Evolutionary conservation across 1,284 basidiomycete genomes (phyloP).

Genomic region (Sporisorium scitamineum): DNA sequence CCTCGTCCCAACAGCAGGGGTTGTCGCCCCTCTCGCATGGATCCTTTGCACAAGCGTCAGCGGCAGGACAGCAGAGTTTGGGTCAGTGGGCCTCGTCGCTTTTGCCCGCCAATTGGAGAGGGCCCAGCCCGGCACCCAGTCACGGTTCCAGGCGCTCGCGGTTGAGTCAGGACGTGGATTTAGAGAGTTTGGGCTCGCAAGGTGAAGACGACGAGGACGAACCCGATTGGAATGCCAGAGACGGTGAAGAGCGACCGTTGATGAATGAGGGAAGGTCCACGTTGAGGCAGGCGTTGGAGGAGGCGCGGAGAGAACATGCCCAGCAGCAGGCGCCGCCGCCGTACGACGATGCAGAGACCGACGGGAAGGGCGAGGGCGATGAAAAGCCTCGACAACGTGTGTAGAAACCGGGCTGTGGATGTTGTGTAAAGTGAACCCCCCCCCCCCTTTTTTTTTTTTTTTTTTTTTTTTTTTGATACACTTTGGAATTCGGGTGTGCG

Average conservation of each 20-base stretch:
- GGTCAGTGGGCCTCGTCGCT: slow-evolving; percentile 33
- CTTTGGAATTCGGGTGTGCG: no score
- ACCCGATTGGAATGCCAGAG: neutral
- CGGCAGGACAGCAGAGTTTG: slow-evolving; percentile 9
- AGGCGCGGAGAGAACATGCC: neutral
- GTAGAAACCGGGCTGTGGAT: no score
- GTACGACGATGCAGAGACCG: no score
- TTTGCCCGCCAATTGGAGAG: slow-evolving; percentile 31
- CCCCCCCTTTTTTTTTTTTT: no score
- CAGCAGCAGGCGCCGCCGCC: neutral
- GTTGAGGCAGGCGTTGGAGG: neutral
- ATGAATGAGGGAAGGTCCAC: slow-evolving; percentile 26
- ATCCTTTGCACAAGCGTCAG: neutral
- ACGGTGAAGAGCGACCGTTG: slow-evolving; percentile 12
- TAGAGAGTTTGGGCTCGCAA: slow-evolving; percentile 29
- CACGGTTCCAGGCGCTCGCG: slow-evolving; percentile 22
- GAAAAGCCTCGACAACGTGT: neutral
- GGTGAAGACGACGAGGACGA: slow-evolving; percentile 6
- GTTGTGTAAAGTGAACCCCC: no score
- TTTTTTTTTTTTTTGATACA: no score
- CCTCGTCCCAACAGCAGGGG: neutral
- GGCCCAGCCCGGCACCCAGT: slow-evolving; percentile 30
- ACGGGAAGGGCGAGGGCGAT: neutral
- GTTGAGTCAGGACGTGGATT: slow-evolving; percentile 37
- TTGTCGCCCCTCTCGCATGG: slow-evolving; percentile 10